These are phyloP conservation scores for Eimeria acervulina DNA, from an alignment of 169 alveolate genomes.

Conservation along the genomic window DNA sequence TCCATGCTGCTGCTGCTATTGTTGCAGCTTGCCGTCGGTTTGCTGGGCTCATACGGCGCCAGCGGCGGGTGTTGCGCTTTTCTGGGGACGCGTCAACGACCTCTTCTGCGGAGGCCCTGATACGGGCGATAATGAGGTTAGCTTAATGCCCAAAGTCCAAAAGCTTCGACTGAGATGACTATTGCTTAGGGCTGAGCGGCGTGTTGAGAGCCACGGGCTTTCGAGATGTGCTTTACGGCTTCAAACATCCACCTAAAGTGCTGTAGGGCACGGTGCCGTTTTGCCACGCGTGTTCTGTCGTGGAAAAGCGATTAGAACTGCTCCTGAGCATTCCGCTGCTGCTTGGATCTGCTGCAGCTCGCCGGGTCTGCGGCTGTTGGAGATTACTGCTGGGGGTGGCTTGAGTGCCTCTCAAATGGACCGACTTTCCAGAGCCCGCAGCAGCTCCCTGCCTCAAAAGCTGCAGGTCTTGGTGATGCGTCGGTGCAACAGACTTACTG, in stretches of 20 bases:
- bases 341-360: constrained; percentile 58
- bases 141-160: not conserved
- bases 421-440: constrained; percentile 56
- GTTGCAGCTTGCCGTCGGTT: constrained; percentile 72
- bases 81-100: constrained; percentile 63
- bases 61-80: constrained; percentile 63
- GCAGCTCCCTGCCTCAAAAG: constrained; percentile 65
- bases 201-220: not conserved
- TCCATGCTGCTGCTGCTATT: not conserved
- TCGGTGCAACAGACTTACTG: constrained; percentile 61
- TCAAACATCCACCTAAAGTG: not conserved
- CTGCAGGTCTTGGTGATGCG: constrained; percentile 72
- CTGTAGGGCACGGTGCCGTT: not conserved
- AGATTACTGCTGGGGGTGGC: constrained; percentile 57
- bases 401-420: constrained; percentile 65
- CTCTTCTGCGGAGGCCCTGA: constrained; percentile 58
- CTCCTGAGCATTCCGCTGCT: constrained; percentile 5
- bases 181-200: not conserved
- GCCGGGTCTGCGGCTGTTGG: constrained; percentile 72
- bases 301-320: not conserved
- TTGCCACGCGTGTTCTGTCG: not conserved
- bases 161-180: not conserved
- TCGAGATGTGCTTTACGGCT: not conserved
- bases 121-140: constrained; percentile 60
- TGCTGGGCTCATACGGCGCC: constrained; percentile 66